These are phyloP conservation scores for Rhododendron henanense DNA, from an alignment of 148 eudicot genomes.

Conservation along the genomic window DNA sequence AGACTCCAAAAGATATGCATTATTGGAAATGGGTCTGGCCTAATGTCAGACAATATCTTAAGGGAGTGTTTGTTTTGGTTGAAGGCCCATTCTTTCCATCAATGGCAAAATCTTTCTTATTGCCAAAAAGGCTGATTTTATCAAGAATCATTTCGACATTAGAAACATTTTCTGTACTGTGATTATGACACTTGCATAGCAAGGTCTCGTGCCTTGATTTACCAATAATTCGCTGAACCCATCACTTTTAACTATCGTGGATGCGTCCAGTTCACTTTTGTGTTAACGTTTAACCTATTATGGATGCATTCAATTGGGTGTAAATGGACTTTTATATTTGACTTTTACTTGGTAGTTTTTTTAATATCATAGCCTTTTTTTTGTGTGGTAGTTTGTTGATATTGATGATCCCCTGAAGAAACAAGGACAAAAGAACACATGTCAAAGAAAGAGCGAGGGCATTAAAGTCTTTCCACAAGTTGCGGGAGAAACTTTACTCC, in stretches of 20 bases:
- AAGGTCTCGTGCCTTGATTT: not conserved
- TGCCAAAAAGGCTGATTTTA: not conserved
- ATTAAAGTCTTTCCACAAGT: too few species aligned
- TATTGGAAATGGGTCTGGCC: not conserved
- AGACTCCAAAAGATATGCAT: not conserved
- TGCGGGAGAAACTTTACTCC: too few species aligned
- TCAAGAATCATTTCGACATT: not conserved
- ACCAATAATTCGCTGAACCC: not conserved
- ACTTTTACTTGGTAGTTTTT: too few species aligned
- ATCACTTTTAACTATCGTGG: too few species aligned
- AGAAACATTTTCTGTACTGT: not conserved
- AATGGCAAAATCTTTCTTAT: not conserved
- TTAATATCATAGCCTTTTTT: not conserved
- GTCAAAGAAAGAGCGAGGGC: too few species aligned
- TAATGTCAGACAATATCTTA: not conserved
- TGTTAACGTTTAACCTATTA: too few species aligned
- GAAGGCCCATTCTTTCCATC: not conserved
- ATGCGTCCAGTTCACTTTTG: too few species aligned
- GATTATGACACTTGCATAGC: not conserved
- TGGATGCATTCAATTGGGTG: too few species aligned
- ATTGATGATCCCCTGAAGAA: too few species aligned
- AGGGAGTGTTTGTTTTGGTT: not conserved
- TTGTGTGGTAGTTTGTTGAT: too few species aligned
- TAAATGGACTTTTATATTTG: too few species aligned
- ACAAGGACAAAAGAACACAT: too few species aligned